Evolutionary conservation across 176 grass and related monocot species (phyloP), one percentile per base, ranked within the genome.

Genomic region (Phoenix dactylifera): DNA sequence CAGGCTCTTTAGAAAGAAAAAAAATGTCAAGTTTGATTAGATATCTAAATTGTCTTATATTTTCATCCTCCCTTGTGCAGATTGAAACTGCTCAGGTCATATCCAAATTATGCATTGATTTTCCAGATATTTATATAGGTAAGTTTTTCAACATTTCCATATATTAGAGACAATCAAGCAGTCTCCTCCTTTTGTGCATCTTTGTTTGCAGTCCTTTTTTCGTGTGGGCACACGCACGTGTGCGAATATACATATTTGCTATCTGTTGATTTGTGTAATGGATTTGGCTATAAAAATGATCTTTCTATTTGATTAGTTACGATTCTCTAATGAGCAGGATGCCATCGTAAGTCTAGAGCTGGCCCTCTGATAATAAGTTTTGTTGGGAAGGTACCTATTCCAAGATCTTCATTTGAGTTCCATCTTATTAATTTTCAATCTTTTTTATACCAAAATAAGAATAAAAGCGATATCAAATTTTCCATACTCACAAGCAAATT

Each of bases 41-140:
- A 35, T 35, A 35, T 44, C 62, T 51, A 32, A 26, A 26, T 50
- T 18, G 12, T 69, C 48, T 26, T 2, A 72, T 59, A 20, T 20
- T 55, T 55, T 24, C 52, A 20, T 66, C 83, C 12, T 66, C 55
- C 56, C 16, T 44, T 54, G 15, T 63, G 59, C 81, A 98, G 93
- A 81, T 78, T 72, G 82, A 88, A 75, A 81, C 78, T 80, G 84
- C 84, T 22, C 58, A 80, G 0, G 76, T 82, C 48, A 65, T 98
- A 71, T 80, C 82, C 73, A 81, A 98, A 63, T 26, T 98, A 52
- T 76, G 76, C 73, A 74, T 88, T 49, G 84, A 88, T 68, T 98
- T 98, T 80, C 83, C 87, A 54, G 93, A 98, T 74, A 64, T 98
- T 74, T 82, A 83, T 70, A 92, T 88, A 80, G 93, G 93, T 98